Base-by-base conservation (phyloP, 2,329 filamentous ascomycete species). In the Aspergillus sp. region DNA sequence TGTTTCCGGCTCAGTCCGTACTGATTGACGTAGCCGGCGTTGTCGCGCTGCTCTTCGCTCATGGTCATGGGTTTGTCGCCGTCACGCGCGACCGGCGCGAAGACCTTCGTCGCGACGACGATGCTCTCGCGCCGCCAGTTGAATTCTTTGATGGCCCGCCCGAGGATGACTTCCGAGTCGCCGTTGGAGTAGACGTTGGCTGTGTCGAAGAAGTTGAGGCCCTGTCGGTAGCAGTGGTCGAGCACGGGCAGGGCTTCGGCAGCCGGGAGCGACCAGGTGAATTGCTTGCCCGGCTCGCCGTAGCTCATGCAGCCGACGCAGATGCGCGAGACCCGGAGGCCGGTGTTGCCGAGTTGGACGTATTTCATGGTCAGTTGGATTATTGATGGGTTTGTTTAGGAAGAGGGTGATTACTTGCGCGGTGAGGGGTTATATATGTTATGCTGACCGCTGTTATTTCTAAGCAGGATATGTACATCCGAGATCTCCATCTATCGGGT, bases 141-240 rank as follows among this genome's bases (percentile, higher is more conserved):
- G 68, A 79, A 83, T 56, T 83, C 77, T 63, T 83, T 81, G 63
- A 86, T 79, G 0, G 82, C 82, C 60, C 82, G 83, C 52, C 78
- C 80, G 3, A 68, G 60, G 22, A 84, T 78, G 44, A 73, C 69
- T 62, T 84, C 81, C 2, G 77, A 81, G 0, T 69, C 67, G 16
- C 82, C 82, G 51, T 82, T 82, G 48, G 78, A 82, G 67, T 85
- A 85, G 2, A 64, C 74, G 53, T 81, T 65, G 30, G 64, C 65
- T 1, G 69, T 72, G 49, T 72, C 68, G 50, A 60, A 65, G 53
- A 64, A 62, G 49, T 65, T 65, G 45, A 65, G 58, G 1, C 67
- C 67, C 48, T 55, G 58, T 14, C 53, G 50, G 50, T 67, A 68
- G 53, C 58, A 62, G 50, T 65, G 49, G 32, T 68, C 54, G 0